Evolutionary conservation across 148 eudicot species (phyloP).

Genomic region (Rhododendron molle): DNA sequence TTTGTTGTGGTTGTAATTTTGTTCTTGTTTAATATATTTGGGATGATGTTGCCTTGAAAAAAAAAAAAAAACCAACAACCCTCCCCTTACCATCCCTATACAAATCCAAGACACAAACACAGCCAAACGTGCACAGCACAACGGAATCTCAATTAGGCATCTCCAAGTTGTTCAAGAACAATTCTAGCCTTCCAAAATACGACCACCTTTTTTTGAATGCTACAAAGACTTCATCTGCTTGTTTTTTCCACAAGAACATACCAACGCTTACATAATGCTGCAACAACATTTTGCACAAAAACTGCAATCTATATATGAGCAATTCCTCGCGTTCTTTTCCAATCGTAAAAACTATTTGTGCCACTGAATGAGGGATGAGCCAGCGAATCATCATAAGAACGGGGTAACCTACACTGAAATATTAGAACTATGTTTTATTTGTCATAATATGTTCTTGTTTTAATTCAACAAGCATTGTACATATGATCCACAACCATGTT

Average conservation of each 20-base stretch:
- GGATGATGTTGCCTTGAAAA: too few species aligned
- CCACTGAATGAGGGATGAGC: neutral
- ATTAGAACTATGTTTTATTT: neutral
- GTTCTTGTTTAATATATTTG: too few species aligned
- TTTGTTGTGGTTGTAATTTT: too few species aligned
- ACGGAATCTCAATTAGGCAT: neutral
- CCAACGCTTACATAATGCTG: neutral
- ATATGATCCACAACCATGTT: neutral
- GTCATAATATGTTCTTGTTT: neutral
- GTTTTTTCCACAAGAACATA: neutral
- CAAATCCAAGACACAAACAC: neutral
- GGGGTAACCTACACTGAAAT: neutral
- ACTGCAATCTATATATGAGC: neutral
- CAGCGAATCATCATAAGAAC: neutral
- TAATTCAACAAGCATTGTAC: conserved; percentile 12
- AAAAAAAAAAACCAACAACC: too few species aligned
- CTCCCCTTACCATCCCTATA: neutral
- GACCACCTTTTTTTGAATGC: too few species aligned
- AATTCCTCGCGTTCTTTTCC: neutral
- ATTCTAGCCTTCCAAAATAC: neutral
- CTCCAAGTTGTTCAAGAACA: neutral
- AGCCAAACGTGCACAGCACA: neutral
- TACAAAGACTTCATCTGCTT: too few species aligned
- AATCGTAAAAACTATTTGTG: neutral
- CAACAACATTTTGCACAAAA: neutral